Evolutionary conservation across 2,329 filamentous ascomycete genomes (phyloP).

Genomic region (Curvularia sp.): DNA sequence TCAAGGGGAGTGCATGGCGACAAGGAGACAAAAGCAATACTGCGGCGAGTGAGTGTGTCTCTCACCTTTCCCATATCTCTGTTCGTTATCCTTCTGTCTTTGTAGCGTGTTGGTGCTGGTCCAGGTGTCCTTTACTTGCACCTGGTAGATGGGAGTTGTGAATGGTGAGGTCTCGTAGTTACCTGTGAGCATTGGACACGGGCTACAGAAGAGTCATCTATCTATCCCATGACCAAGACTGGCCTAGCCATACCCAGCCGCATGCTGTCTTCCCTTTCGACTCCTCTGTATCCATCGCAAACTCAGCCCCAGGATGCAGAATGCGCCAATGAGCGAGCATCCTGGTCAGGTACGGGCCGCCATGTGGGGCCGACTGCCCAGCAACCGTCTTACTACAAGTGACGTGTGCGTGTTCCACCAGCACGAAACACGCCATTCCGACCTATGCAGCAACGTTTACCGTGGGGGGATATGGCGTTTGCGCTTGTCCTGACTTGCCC

Average conservation of each 20-base stretch:
- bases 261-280: conserved; percentile 9
- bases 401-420: conserved; percentile 17
- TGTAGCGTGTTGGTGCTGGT: not conserved
- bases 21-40: not conserved
- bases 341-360: conserved; percentile 15
- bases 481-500: not conserved
- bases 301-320: conserved; percentile 3
- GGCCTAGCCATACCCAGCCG: conserved; percentile 4
- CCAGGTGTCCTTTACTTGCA: not conserved
- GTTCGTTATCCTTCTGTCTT: not conserved
- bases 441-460: conserved; percentile 2
- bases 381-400: conserved; percentile 17
- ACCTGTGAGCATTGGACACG: not conserved
- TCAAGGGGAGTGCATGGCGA: not conserved
- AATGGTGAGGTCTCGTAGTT: not conserved
- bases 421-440: conserved; percentile 11
- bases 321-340: conserved; percentile 15
- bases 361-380: conserved; percentile 18
- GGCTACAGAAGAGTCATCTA: conserved; percentile 1
- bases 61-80: conserved; percentile 2
- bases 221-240: not conserved
- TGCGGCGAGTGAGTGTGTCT: not conserved
- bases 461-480: not conserved
- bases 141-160: not conserved
- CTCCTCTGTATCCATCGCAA: not conserved